These are phyloP conservation scores for Corniculantispora saksenae DNA, from an alignment of 2,329 filamentous ascomycete species.

Conservation along the genomic window DNA sequence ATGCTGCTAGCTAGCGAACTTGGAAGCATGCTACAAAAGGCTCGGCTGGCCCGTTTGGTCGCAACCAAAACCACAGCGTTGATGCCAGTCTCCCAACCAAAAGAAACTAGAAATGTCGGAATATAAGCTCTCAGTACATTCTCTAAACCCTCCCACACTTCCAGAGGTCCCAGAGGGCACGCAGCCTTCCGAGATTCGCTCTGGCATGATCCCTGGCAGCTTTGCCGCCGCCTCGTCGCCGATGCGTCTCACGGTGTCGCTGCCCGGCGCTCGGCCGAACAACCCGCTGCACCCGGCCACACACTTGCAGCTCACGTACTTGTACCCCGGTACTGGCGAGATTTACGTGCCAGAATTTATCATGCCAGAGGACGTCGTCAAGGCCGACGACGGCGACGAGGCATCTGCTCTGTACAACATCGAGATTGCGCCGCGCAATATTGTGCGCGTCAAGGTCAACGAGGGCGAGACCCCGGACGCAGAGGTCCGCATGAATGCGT, in stretches of 20 bases:
- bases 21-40: too few relatives aligned
- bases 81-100: too few relatives aligned
- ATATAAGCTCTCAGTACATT: background rate
- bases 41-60: too few relatives aligned
- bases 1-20: too few relatives aligned
- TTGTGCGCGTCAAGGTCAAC: conserved; percentile 4
- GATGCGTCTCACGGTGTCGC: background rate
- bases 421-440: background rate
- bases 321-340: background rate
- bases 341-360: background rate
- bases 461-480: conserved; percentile 5
- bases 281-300: conserved; percentile 10
- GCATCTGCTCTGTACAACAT: background rate
- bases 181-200: background rate
- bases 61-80: too few relatives aligned
- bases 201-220: background rate
- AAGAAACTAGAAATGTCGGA: background rate
- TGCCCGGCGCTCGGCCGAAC: background rate
- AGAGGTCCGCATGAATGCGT: background rate
- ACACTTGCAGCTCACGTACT: background rate
- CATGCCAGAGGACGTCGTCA: background rate
- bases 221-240: background rate
- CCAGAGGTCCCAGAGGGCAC: background rate
- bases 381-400: background rate
- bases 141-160: background rate